Evolutionary conservation across 306 rosid genomes (phyloP).

Genomic region (Urtica urens): DNA sequence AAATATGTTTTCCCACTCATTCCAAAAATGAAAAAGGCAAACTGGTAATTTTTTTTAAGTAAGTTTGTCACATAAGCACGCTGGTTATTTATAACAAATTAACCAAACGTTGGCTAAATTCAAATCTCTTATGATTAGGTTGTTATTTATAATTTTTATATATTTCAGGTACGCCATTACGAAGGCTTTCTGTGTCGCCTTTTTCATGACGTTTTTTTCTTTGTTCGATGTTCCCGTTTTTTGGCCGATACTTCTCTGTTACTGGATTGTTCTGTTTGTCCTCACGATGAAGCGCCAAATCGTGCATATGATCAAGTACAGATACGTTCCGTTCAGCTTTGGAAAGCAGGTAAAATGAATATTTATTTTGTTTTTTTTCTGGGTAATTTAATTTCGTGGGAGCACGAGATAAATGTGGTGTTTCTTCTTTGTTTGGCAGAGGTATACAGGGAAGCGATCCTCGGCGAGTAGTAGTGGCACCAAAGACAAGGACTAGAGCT

Average conservation of each 20-base stretch:
- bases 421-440: conserved; percentile 28
- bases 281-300: conserved; percentile 76
- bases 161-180: conserved; percentile 58
- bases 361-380: no score
- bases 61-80: no score
- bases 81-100: no score
- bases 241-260: conserved; percentile 59
- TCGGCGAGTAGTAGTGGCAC: conserved; percentile 28
- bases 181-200: conserved; percentile 50
- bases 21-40: no score
- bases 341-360: conserved; percentile 44
- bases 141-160: no score
- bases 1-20: no score
- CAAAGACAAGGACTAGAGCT: conserved; percentile 29
- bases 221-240: conserved; percentile 56
- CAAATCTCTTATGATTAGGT: no score
- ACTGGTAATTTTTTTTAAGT: no score
- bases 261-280: conserved; percentile 50
- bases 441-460: conserved; percentile 33
- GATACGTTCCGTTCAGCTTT: conserved; percentile 47
- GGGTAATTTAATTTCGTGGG: not conserved
- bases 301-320: conserved; percentile 59
- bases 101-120: no score
- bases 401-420: not conserved
- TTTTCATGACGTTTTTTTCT: conserved; percentile 54